Base-by-base conservation (phyloP, 768 basidiomycete species). In the Lyophyllum shimeji region DNA sequence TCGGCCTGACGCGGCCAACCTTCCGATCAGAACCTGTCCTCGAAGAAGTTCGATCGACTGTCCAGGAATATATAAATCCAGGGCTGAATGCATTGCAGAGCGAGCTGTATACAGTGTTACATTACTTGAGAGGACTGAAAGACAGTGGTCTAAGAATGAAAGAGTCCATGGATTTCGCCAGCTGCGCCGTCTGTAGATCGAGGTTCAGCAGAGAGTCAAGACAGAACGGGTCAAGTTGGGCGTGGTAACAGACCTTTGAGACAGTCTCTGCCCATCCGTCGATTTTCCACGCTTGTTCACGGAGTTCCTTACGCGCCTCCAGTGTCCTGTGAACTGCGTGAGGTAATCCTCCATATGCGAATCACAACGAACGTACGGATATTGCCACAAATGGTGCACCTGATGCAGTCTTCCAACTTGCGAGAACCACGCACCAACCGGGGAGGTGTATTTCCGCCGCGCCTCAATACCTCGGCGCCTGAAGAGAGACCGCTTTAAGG, bases 381-480 rank as follows among this genome's bases (percentile, higher is more conserved):
- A 96, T 73, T 98, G 95, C 96, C 96, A 98, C 74, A 98, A 83
- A 73, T 98, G 96, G 68, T 98, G 91, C 7, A 97, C 96, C 61
- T 92, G 82, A 66, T 93, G 89, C 52, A 93, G 76, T 46, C 88
- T 81, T 50, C 92, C 92, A 46, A 92, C 78, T 70, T 93, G 92
- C 53, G 90, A 89, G 73, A 92, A 95, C 91, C 92, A 94, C n/a
- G 90, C 90, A 25, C 91, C 93, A 12, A 92, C 83, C 43, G 91
- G 95, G 55, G 83, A 83, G 52, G 96, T 87, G 65, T 90, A 90
- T 69, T 89, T 86, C 58, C 87, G 81, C 49, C 97, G 85, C 11
- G 97, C 97, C 67, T 98, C 96, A 46, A 99, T 91, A 9, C 97
- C 97, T 67, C 80, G 82, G 58, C 95, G 85, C 96, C 93, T 95